phyloP scores from a whole-genome alignment of 108 stramenopile species.

The Fistulifera pelliculosa region DNA sequence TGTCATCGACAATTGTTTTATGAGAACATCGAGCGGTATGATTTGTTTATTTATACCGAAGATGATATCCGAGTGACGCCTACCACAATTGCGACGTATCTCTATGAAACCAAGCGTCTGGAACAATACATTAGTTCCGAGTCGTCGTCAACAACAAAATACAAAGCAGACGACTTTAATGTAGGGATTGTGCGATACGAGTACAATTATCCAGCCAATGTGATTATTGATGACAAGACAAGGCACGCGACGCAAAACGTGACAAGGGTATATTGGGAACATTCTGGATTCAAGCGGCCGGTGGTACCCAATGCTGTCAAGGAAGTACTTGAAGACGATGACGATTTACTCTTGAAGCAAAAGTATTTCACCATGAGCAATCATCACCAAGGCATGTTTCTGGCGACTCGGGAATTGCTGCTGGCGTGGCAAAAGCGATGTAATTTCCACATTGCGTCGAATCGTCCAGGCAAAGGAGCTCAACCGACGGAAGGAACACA shows the following conservation, averaged over 20 bases:
- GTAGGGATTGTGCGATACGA: conserved; percentile 84
- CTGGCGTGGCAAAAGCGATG: conserved; percentile 71
- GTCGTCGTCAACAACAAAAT: neutral
- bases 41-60: conserved; percentile 80
- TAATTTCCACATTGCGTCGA: conserved; percentile 47
- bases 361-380: conserved; percentile 65
- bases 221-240: conserved; percentile 78
- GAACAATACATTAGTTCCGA: conserved; percentile 33
- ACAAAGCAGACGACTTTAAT: conserved; percentile 52
- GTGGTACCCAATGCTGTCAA: conserved; percentile 42
- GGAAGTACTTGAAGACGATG: conserved; percentile 17
- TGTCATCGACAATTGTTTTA: conserved; percentile 74
- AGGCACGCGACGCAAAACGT: conserved; percentile 77
- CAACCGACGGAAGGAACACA: conserved; percentile 82
- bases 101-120: conserved; percentile 61
- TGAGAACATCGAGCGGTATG: conserved; percentile 61
- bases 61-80: conserved; percentile 83
- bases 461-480: conserved; percentile 49
- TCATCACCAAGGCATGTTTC: conserved; percentile 85
- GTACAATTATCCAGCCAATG: conserved; percentile 77
- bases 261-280: conserved; percentile 84
- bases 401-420: conserved; percentile 58
- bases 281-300: conserved; percentile 23
- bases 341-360: conserved; percentile 23
- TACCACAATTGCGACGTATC: conserved; percentile 61